These are phyloP conservation scores for Alternaria solani DNA, from an alignment of 2,329 filamentous ascomycete genomes.

Conservation along the genomic window DNA sequence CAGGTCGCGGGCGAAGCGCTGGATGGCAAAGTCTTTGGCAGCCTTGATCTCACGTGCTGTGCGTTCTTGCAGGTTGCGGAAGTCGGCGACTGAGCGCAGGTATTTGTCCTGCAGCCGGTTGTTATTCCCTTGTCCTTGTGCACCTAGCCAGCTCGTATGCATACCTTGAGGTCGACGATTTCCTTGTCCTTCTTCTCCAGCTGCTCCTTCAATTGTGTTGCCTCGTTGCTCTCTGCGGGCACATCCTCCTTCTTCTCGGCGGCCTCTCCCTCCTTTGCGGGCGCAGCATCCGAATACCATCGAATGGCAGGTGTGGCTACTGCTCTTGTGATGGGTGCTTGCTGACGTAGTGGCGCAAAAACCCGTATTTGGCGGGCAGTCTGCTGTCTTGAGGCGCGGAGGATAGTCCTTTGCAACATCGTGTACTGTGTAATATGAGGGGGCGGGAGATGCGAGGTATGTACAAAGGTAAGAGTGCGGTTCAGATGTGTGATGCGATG, in stretches of 20 bases:
- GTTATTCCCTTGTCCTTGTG: neutral
- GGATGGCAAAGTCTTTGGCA: slow-evolving; percentile 91
- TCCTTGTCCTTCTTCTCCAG: slow-evolving; percentile 77
- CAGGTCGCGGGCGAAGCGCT: slow-evolving; percentile 91
- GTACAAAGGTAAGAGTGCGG: slow-evolving; percentile 5
- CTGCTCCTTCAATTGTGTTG: slow-evolving; percentile 64
- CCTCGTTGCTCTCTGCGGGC: slow-evolving; percentile 33
- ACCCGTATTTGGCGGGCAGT: slow-evolving; percentile 53
- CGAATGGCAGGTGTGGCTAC: slow-evolving; percentile 43
- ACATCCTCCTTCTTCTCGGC: slow-evolving; percentile 59
- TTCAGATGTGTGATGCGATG: slow-evolving; percentile 23
- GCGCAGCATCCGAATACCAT: slow-evolving; percentile 60
- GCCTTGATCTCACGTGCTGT: slow-evolving; percentile 88
- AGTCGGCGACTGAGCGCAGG: slow-evolving; percentile 92
- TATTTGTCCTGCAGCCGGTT: slow-evolving; percentile 78
- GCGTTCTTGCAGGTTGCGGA: slow-evolving; percentile 96
- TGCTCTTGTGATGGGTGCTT: slow-evolving; percentile 42
- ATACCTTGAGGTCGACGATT: slow-evolving; percentile 84
- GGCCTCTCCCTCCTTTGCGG: slow-evolving; percentile 51
- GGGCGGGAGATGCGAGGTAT: neutral
- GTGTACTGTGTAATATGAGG: slow-evolving; percentile 28
- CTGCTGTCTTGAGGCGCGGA: slow-evolving; percentile 58
- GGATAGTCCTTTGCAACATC: slow-evolving; percentile 61
- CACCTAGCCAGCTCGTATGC: slow-evolving; percentile 9
- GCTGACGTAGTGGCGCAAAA: slow-evolving; percentile 48